Base-by-base conservation (phyloP, 495 filamentous ascomycete genomes). In the Penicillium angulare region DNA sequence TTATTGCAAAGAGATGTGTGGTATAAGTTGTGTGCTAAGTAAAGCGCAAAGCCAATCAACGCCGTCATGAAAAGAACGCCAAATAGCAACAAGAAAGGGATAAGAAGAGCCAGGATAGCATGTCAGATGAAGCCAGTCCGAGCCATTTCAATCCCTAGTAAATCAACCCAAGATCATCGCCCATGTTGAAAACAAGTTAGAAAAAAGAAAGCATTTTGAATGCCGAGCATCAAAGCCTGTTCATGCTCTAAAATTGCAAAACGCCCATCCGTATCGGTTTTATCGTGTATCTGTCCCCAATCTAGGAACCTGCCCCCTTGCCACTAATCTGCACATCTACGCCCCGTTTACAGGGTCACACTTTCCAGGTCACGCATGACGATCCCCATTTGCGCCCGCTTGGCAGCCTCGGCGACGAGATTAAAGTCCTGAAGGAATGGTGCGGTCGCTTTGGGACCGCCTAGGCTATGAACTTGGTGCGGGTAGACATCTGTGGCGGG, bases 401-500 rank as follows among this genome's bases (percentile, higher is more conserved):
- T 95, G 43, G 90, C 92, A 3, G 92, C 92, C 71, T 97, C 92
- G n/a, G 92, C 92, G 12, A 97, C 82, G 18, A 97, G 78, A 43
- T 79, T 92, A 64, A 89, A 89, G 67, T 95, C 87, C 51, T 84
- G 80, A 43, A 91, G 71, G 64, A 86, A 90, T 6, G 60, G 79
- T 42, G 67, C 83, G 66, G 66, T 89, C 27, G 72, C 75, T 22
- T 72, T 78, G 7, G 73, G 74, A n/a, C 66, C 69, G 7, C 82
- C 68, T 54, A 78, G 23, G 52, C 61, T 49, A 58, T 60, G 43
- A 24, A 66, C 64, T 39, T 69, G 60, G 18, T 73, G 67, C 2
- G 65, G 61, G 36, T 68, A 66, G 26, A 40, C 2, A 7, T 64
- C 57, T 17, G 55, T 20, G 12, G 60, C 39, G 6, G 57, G 23